Percentiles rank a stretch among this genome's conserved stretches.
Conservation (phyloP, 75 land plant species). For the Pseudotsuga menziesii region DNA sequence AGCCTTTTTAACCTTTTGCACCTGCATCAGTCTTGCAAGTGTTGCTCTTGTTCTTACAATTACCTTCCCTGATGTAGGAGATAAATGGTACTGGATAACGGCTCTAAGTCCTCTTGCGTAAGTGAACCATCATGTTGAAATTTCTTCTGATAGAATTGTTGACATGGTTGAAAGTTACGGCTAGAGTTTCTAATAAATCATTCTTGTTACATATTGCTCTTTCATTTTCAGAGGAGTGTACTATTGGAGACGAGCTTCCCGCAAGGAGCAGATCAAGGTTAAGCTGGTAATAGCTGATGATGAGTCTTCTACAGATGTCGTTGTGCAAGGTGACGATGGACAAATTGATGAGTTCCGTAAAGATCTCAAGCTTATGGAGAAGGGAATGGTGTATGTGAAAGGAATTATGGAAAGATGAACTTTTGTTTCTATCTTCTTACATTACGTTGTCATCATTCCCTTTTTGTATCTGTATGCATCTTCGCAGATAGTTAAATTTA, state of each 20-base stretch:
- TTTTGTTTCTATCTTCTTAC: background rate
- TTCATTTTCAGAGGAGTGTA: constrained; percentile 70
- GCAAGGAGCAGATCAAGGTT: constrained; percentile 93
- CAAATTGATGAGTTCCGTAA: constrained; percentile 87
- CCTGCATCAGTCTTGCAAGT: constrained; percentile 86
- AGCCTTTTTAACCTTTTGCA: constrained; percentile 89
- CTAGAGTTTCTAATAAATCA: background rate
- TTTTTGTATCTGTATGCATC: background rate
- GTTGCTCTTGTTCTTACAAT: constrained; percentile 91
- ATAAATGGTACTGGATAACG: constrained; percentile 88
- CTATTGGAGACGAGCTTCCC: constrained; percentile 86
- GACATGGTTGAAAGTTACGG: background rate
- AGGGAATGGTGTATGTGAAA: constrained; percentile 99
- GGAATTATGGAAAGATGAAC: constrained; percentile 78
- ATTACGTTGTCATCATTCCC: background rate
- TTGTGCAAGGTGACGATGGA: constrained; percentile 94
- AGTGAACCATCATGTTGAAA: constrained; percentile 15
- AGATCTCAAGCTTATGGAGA: constrained; percentile 83
- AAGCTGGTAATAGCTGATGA: constrained; percentile 92
- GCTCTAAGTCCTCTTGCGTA: constrained; percentile 91
- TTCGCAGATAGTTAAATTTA: too few relatives aligned
- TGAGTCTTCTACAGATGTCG: constrained; percentile 61
- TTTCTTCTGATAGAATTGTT: background rate
- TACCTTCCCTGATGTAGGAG: constrained; percentile 76
- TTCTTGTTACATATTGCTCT: constrained; percentile 6